Evolutionary conservation across 441 rosid genomes (phyloP).

Genomic region (Rhodomyrtus psidioides): DNA sequence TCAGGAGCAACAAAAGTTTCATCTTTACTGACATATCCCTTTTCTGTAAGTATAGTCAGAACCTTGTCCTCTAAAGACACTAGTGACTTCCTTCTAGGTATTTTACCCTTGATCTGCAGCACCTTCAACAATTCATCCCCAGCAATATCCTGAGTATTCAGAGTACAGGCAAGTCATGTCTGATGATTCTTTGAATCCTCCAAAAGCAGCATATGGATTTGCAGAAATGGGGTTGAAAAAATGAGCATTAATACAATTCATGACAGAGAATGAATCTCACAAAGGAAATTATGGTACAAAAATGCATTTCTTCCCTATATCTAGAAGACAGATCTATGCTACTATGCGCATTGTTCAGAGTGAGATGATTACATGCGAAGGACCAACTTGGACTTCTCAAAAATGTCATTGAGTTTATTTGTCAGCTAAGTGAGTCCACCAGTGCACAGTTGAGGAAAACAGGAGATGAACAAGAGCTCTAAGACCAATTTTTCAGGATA

Average conservation of each 20-base stretch:
- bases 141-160: conserved; percentile 61
- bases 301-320: neutral
- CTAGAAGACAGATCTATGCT: neutral
- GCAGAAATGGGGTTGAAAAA: neutral
- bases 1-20: conserved; percentile 42
- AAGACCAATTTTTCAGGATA: neutral
- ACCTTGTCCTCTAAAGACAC: conserved; percentile 78
- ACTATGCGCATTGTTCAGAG: neutral
- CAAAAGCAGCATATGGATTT: neutral
- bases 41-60: conserved; percentile 67
- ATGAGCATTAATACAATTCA: neutral
- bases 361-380: neutral
- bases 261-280: neutral
- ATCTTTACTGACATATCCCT: conserved; percentile 77
- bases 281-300: neutral
- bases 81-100: conserved; percentile 89
- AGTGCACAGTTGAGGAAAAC: neutral
- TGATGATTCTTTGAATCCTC: neutral
- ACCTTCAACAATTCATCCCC: conserved; percentile 70
- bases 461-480: neutral
- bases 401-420: neutral
- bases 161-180: neutral
- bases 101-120: conserved; percentile 73
- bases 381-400: neutral
- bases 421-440: neutral